phyloP scores from a whole-genome alignment of 768 basidiomycete species.

The Pulveroboletus sp. region DNA sequence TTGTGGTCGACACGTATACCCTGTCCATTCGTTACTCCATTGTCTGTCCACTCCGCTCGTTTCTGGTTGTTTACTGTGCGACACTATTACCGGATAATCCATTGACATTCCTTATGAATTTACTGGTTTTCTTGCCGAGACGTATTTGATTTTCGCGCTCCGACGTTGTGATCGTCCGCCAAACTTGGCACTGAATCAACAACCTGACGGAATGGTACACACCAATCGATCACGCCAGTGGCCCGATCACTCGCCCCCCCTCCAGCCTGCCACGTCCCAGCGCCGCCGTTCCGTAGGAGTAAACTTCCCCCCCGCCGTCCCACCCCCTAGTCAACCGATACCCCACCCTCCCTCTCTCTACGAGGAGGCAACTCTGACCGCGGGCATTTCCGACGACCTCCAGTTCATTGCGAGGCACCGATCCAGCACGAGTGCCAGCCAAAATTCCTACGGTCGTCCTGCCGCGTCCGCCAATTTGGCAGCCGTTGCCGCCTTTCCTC shows the following conservation, averaged over 20 bases:
- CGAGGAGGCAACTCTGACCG: conserved; percentile 18
- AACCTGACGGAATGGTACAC: conserved; percentile 24
- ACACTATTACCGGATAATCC: conserved; percentile 36
- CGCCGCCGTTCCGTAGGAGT: conserved; percentile 70
- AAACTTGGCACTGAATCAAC: conserved; percentile 17
- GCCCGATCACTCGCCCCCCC: conserved; percentile 29
- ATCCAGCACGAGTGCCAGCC: conserved; percentile 36
- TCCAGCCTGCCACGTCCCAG: conserved; percentile 30
- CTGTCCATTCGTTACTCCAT: conserved; percentile 34
- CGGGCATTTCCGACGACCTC: conserved; percentile 27
- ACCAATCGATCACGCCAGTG: conserved; percentile 35
- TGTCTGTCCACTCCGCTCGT: conserved; percentile 34
- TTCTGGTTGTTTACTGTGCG: conserved; percentile 33
- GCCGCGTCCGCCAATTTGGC: conserved; percentile 47
- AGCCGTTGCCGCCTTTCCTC: conserved; percentile 60
- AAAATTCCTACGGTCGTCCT: conserved; percentile 31
- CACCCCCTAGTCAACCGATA: conserved; percentile 72
- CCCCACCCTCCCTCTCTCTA: conserved; percentile 52
- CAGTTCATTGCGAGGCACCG: conserved; percentile 31
- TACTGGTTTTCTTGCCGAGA: conserved; percentile 31
- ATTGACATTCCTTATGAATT: conserved; percentile 34
- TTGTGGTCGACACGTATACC: conserved; percentile 33
- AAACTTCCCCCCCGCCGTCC: conserved; percentile 59
- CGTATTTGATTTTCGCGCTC: conserved; percentile 27
- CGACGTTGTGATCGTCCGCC: conserved; percentile 16